These are phyloP conservation scores for Rhynchospora breviuscula DNA, from an alignment of 176 grass and related monocot genomes.

Conservation along the genomic window DNA sequence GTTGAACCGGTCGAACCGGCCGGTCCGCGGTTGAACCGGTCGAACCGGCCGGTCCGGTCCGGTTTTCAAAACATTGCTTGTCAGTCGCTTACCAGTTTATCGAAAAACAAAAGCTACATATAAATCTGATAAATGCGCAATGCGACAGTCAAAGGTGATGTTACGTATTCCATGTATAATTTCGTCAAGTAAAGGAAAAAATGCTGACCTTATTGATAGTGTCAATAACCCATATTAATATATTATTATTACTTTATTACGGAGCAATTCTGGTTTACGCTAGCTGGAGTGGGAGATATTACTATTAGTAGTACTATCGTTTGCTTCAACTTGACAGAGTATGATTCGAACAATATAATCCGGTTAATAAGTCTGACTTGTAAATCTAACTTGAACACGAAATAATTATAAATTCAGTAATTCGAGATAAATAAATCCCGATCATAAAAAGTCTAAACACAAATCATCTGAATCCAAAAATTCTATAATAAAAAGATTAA, in stretches of 20 bases:
- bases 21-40: no score
- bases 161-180: not conserved
- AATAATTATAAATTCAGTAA: not conserved
- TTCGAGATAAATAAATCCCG: not conserved
- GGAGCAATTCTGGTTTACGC: not conserved
- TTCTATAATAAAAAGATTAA: not conserved
- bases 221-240: not conserved
- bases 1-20: no score
- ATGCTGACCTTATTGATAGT: not conserved
- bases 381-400: not conserved
- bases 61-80: no score
- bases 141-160: not conserved
- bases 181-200: not conserved
- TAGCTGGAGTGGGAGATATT: not conserved
- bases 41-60: no score
- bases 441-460: not conserved
- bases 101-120: no score
- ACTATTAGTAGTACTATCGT: no score
- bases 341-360: no score
- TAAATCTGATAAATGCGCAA: not conserved
- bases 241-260: not conserved
- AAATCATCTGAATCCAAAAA: not conserved
- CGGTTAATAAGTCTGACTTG: not conserved
- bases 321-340: no score
- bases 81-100: no score